Evolutionary conservation across 257 asterid genomes (phyloP), one percentile per base, ranked within the genome.

Genomic region (Orobanche coerulescens): DNA sequence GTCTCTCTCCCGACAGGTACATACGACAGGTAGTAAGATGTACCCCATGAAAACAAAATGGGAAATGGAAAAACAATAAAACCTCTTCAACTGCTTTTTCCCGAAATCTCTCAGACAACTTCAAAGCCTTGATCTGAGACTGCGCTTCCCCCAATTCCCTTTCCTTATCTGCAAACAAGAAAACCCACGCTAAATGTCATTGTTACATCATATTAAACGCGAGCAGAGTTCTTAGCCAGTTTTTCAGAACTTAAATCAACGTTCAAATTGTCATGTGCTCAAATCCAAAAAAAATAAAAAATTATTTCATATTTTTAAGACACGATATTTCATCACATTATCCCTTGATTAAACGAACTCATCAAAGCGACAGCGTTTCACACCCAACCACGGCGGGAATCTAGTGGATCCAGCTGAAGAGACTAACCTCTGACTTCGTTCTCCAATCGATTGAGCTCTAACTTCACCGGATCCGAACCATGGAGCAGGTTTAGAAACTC

Each of bases 391-490:
- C 55, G 31, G 59, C 70, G 67, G 64, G 64, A 82, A 80, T 82
- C 87, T 72, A 68, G 73, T 42, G 94, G 94, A 89, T 86, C 96
- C 86, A 82, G 79, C 82, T 50, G 70, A 28, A 69, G 71, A 73
- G 73, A 81, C 94, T 47, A 37, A 89, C 99, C 97, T 89, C 96
- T 84, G 85, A 93, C 88, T 77, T 89, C 97, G 50, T 93, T 93
- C 84, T 93, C 99, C 31, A 93, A 95, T 39, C 99, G 94, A 79
- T 89, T 93, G 68, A 93, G 99, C 90, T 93, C 99, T 75, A 93
- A 15, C 84, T 83, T 89, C 79, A 93, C 97, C 88, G 99, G 99
- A 93, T 93, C 99, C 94, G 99, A 93, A 28, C 99, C 99, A 64
- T 93, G 99, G 63, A 93, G 90, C 67, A 89, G 68, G 74, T 86